A percentile compares a stretch with the other conserved stretches of the same genome.
phyloP scores from a whole-genome alignment of 2,329 filamentous ascomycete species.

The Nothophoma quercina region DNA sequence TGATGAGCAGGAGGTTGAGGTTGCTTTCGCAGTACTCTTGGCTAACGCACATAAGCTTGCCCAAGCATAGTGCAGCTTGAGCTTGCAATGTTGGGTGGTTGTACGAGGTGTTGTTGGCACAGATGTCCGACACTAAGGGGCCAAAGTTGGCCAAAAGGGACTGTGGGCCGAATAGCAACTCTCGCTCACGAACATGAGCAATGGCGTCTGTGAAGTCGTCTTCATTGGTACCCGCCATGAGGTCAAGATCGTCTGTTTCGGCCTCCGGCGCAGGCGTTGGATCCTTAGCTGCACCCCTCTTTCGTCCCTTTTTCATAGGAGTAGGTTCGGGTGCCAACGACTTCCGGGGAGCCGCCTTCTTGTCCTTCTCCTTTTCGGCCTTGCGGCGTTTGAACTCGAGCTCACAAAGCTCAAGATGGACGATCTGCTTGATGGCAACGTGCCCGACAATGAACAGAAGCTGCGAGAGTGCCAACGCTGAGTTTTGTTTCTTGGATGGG shows the following conservation, averaged over 20 bases:
- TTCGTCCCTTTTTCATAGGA: conserved; percentile 51
- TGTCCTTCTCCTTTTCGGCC: conserved; percentile 86
- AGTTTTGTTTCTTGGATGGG: conserved; percentile 63
- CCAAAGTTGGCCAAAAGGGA: conserved; percentile 92
- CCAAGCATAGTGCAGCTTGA: conserved; percentile 90
- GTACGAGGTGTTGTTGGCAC: conserved; percentile 88
- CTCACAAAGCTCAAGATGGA: conserved; percentile 96
- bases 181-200: conserved; percentile 81
- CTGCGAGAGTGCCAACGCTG: conserved; percentile 82
- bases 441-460: conserved; percentile 95
- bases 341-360: conserved; percentile 57
- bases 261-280: conserved; percentile 64
- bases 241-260: conserved; percentile 82
- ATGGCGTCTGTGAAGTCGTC: conserved; percentile 92
- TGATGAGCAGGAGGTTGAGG: conserved; percentile 91
- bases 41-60: conserved; percentile 98
- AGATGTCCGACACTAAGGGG: conserved; percentile 90
- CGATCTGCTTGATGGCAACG: conserved; percentile 98
- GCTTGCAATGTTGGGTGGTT: conserved; percentile 89
- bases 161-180: conserved; percentile 81
- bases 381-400: conserved; percentile 97
- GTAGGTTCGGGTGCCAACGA: conserved; percentile 40
- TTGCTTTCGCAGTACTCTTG: conserved; percentile 96
- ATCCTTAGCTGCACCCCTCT: conserved; percentile 50
- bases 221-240: conserved; percentile 95